Evolutionary conservation across 495 filamentous ascomycete species (phyloP).

Genomic region (Talaromyces wortmannii): DNA sequence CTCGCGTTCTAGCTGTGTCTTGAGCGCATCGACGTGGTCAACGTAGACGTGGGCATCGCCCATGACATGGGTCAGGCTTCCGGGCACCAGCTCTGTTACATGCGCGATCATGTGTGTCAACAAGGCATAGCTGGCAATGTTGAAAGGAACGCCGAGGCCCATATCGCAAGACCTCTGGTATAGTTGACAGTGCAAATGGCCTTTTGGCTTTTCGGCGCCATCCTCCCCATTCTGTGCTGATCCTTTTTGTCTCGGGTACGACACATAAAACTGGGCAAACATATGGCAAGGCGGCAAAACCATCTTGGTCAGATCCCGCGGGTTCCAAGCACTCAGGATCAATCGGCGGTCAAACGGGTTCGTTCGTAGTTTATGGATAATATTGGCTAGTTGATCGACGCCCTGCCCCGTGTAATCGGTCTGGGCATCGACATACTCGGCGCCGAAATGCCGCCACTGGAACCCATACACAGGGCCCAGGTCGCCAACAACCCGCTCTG

Average conservation of each 20-base stretch:
- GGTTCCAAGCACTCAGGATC: conserved; percentile 91
- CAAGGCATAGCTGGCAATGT: conserved; percentile 89
- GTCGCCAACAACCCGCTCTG: conserved; percentile 75
- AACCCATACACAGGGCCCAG: conserved; percentile 97
- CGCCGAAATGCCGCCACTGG: conserved; percentile 98
- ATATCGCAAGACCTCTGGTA: conserved; percentile 97
- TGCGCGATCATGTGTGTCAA: conserved; percentile 91
- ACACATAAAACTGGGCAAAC: conserved; percentile 98
- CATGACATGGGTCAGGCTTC: conserved; percentile 85
- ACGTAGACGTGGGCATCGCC: conserved; percentile 93
- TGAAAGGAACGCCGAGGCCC: conserved; percentile 96
- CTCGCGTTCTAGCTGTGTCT: conserved; percentile 69
- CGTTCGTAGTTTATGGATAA: conserved; percentile 72
- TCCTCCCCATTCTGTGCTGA: conserved; percentile 11
- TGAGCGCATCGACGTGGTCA: conserved; percentile 85
- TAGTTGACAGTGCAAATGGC: conserved; percentile 72
- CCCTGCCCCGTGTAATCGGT: conserved; percentile 85
- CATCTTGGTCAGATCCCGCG: conserved; percentile 78
- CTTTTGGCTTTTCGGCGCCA: conserved; percentile 39
- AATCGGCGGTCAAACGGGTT: conserved; percentile 85
- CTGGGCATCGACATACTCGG: conserved; percentile 70
- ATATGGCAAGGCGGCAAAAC: conserved; percentile 96
- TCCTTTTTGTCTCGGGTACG: conserved; percentile 48
- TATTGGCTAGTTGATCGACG: conserved; percentile 83
- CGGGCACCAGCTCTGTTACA: conserved; percentile 74